Base-by-base conservation (phyloP, 495 filamentous ascomycete genomes). In the Penicillium chermesinum region DNA sequence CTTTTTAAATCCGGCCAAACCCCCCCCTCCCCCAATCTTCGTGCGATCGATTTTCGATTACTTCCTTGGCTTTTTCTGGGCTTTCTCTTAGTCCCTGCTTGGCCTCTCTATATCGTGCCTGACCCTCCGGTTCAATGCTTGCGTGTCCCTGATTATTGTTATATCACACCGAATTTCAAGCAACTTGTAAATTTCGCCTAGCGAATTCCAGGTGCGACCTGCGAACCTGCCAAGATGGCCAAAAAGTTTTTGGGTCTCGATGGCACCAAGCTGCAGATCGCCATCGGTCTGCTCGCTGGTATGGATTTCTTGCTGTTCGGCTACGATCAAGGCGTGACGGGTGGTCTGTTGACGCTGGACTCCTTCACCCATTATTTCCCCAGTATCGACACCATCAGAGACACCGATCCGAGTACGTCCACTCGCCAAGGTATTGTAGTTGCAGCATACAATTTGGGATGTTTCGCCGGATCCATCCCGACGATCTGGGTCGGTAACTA, bases 241-340 rank as follows among this genome's bases (percentile, higher is more conserved):
- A 62, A 43, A 8, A 46, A 41, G 13, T 87, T 78, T 58, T 78
- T 86, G 50, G 85, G 85, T 66, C 79, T 88, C 46, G 74, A 75
- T 53, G 85, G 85, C 71, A 63, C 70, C 33, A 70, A 70, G 61
- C 76, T 89, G 30, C 85, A 87, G 52, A 69, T 83, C 50, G 83
- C 81, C 44, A 82, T 89, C 45, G 82, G 81, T 34, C 55, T 82
- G 8, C 74, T 88, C 41, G 85, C 84, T 38, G 84, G 84, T 53
- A 77, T 83, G 54, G 84, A 87, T 62, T 89, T 89, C 56, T 63
- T 86, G 58, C 64, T 79, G 2, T 79, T 79, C 49, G 76, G 76
- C 41, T 79, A 79, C 62, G 76, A 79, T 50, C 75, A 78, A 41
- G 80, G 80, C 54, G 78, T 83, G 12, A 83, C 79, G 49, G 79